Percentiles rank a stretch among this genome's conserved stretches.
Conservation (phyloP, 495 filamentous ascomycete genomes). For the Thozetella sp. region DNA sequence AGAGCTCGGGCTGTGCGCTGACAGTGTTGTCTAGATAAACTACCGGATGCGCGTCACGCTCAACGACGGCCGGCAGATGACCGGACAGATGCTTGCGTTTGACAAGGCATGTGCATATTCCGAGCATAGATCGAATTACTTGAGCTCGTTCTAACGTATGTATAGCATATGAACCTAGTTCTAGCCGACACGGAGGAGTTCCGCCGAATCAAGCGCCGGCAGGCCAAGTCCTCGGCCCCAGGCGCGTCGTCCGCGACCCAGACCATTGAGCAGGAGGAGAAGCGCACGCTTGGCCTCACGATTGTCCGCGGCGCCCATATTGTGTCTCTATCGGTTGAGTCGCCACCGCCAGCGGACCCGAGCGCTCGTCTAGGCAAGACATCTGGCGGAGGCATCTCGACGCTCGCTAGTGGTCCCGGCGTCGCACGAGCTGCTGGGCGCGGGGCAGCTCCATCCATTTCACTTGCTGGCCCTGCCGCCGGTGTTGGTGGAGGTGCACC, state of each 20-base stretch:
- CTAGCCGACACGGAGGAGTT: constrained; percentile 99
- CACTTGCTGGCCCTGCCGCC: constrained; percentile 84
- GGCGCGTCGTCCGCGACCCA: constrained; percentile 57
- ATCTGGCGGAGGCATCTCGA: constrained; percentile 68
- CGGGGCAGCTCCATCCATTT: constrained; percentile 73
- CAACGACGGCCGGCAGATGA: constrained; percentile 94
- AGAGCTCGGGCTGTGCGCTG: neutral
- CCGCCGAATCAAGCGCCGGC: constrained; percentile 89
- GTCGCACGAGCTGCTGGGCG: constrained; percentile 91
- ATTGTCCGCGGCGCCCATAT: constrained; percentile 95
- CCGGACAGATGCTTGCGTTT: constrained; percentile 95
- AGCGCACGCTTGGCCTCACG: constrained; percentile 90
- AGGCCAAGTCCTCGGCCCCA: constrained; percentile 73
- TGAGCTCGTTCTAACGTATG: constrained; percentile 19
- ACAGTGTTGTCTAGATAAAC: constrained; percentile 96
- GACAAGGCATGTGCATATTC: constrained; percentile 71
- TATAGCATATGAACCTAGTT: constrained; percentile 97
- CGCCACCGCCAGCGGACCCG: constrained; percentile 93
- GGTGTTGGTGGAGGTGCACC: constrained; percentile 84
- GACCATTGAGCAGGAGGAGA: constrained; percentile 88
- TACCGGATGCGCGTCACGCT: constrained; percentile 98
- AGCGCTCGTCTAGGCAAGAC: constrained; percentile 83
- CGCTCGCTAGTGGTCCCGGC: constrained; percentile 82
- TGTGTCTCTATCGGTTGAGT: constrained; percentile 92
- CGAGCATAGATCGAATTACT: neutral